Percentiles rank a stretch among this genome's conserved stretches.
Conservation (phyloP, 1,139 yeast species). For the Zygosaccharomyces sapae region DNA sequence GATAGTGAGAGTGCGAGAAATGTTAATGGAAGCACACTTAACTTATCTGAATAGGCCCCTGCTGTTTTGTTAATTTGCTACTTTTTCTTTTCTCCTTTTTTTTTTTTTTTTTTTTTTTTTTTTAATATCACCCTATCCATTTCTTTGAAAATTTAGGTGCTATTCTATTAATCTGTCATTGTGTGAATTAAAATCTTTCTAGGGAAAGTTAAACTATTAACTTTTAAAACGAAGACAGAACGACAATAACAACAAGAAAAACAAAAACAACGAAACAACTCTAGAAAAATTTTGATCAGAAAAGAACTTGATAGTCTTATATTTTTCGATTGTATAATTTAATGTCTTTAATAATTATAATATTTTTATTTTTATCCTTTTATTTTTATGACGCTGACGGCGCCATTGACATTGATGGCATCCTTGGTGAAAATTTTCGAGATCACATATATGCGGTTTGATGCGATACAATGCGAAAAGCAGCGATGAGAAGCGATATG, state of each 20-base stretch:
- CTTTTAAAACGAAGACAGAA: no score
- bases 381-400: no score
- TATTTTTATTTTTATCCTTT: neutral
- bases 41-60: no score
- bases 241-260: no score
- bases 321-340: neutral
- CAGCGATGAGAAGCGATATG: conserved; percentile 17
- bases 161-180: neutral
- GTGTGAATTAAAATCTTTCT: neutral
- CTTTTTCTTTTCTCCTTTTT: no score
- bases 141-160: neutral
- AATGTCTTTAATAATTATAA: neutral
- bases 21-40: no score
- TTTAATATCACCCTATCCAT: no score
- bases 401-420: neutral
- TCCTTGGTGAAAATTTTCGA: conserved; percentile 17
- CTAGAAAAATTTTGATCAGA: neutral
- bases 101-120: no score
- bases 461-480: no score
- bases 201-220: no score
- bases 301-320: neutral
- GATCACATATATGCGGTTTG: conserved; percentile 4
- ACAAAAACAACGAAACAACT: neutral
- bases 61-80: no score
- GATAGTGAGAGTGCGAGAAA: no score